These are phyloP conservation scores for Trametes cingulata DNA, from an alignment of 768 basidiomycete species.

Conservation along the genomic window DNA sequence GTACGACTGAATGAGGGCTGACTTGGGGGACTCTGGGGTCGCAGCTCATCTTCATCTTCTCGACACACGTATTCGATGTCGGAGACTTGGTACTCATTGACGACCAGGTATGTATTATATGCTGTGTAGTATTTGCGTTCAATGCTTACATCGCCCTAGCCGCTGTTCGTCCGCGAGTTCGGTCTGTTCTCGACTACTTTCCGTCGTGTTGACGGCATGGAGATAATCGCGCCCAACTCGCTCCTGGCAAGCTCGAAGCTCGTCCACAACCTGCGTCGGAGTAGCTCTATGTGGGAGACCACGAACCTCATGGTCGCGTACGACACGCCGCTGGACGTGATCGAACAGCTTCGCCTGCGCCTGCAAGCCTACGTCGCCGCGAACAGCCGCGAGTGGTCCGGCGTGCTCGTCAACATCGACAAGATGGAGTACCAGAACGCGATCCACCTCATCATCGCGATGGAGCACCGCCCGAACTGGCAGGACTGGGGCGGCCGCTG, in stretches of 20 bases:
- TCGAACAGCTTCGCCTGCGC: constrained; percentile 62
- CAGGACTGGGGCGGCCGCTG: constrained; percentile 86
- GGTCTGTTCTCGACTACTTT: constrained; percentile 81
- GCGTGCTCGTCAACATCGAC: constrained; percentile 65
- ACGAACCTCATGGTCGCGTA: constrained; percentile 68
- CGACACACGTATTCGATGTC: constrained; percentile 84
- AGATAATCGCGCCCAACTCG: constrained; percentile 78
- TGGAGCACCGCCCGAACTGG: constrained; percentile 84
- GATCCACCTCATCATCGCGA: constrained; percentile 61
- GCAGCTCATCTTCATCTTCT: constrained; percentile 83
- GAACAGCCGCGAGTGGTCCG: constrained; percentile 76
- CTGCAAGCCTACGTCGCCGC: constrained; percentile 58
- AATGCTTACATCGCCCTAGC: constrained; percentile 29
- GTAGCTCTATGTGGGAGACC: constrained; percentile 78
- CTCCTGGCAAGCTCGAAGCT: constrained; percentile 69
- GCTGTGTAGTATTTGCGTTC: background rate
- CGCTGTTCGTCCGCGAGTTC: constrained; percentile 69
- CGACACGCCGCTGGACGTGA: constrained; percentile 65
- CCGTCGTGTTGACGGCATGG: constrained; percentile 77
- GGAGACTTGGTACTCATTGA: constrained; percentile 85
- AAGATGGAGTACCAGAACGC: constrained; percentile 80
- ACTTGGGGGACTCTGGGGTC: too few relatives aligned
- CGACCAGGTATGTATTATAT: constrained; percentile 46
- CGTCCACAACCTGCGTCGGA: constrained; percentile 76
- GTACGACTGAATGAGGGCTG: background rate